Base-by-base conservation (phyloP, 2,329 filamentous ascomycete genomes). In the Colletotrichum ledebouriae region DNA sequence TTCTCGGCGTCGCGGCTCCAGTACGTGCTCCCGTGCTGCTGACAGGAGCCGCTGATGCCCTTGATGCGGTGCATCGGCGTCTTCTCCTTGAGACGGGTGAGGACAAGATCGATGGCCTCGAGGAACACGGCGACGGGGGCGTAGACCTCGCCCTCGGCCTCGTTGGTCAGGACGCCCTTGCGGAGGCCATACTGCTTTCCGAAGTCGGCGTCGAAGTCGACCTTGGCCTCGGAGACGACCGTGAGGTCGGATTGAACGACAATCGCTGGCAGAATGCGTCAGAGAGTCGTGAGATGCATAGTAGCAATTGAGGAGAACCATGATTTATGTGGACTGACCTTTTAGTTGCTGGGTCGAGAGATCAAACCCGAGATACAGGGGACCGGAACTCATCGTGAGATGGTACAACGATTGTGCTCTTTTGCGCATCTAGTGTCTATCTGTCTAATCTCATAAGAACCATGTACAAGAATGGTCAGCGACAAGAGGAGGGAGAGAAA, bases 11-110 rank as follows among this genome's bases (percentile, higher is more conserved):
- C 82, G 50, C 83, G 78, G 67, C 87, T 92, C 95, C 95, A 98
- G 82, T 96, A 98, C 33, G 98, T 94, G 78, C 95, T 98, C 39
- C 96, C 96, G 80, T 98, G 96, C 84, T 99, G 96, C 87, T 98
- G 97, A 62, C 96, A 94, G 15, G 95, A 94, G 71, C 94, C 96
- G 75, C 93, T 95, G 73, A 99, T 87, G 34, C 93, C 95, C 75
- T 87, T 89, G 71, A 99, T 89, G 59, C 88, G 87, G 59, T 85
- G 81, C 74, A 98, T 91, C 55, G 78, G 75, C 1, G 90, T 89
- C 69, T 89, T 86, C 47, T 89, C 85, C 73, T 87, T 85, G 70
- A 99, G 85, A 15, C 92, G 89, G 55, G 85, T 81, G 63, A 98
- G 86, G 15, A 98, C 94, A 17, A 95, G 88, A 76, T 98, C 94